Percentiles rank a stretch among this genome's conserved stretches.
Conservation (phyloP, 2,329 filamentous ascomycete species). For the Verticillium isaacii region DNA sequence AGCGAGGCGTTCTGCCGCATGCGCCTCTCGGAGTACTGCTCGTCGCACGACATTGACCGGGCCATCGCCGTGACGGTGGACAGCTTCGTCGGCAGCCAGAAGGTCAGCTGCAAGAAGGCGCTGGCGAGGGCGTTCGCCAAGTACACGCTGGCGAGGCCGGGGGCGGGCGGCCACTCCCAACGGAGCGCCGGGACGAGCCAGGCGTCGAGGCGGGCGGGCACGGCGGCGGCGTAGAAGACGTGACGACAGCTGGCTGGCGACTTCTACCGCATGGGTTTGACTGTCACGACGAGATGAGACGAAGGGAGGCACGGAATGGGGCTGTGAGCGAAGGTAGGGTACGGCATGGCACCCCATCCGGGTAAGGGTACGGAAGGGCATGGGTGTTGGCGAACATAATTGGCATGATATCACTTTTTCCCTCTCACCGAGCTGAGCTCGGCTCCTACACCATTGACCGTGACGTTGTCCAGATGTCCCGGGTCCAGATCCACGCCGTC, state of each 20-base stretch:
- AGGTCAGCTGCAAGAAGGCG: slow-evolving; percentile 96
- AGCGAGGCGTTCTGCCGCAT: slow-evolving; percentile 94
- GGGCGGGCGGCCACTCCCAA: slow-evolving; percentile 19
- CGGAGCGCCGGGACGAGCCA: slow-evolving; percentile 15
- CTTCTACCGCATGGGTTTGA: background rate
- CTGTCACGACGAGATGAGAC: background rate
- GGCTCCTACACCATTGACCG: background rate
- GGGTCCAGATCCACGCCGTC: background rate
- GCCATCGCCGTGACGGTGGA: slow-evolving; percentile 96
- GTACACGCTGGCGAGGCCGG: slow-evolving; percentile 63
- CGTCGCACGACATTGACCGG: slow-evolving; percentile 84
- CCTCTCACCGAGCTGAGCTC: background rate
- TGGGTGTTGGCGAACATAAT: background rate
- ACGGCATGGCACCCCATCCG: background rate
- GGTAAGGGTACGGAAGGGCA: background rate
- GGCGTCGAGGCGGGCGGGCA: slow-evolving; percentile 8
- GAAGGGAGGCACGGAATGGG: background rate
- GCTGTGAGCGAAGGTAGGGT: background rate
- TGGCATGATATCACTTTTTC: background rate
- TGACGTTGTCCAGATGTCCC: background rate
- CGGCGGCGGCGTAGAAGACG: slow-evolving; percentile 5
- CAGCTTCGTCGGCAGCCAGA: slow-evolving; percentile 92
- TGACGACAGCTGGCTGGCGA: background rate
- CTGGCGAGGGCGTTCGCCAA: slow-evolving; percentile 93
- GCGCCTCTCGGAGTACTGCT: slow-evolving; percentile 95